Conservation (phyloP, 306 rosid genomes). For the Trifolium pratense region DNA sequence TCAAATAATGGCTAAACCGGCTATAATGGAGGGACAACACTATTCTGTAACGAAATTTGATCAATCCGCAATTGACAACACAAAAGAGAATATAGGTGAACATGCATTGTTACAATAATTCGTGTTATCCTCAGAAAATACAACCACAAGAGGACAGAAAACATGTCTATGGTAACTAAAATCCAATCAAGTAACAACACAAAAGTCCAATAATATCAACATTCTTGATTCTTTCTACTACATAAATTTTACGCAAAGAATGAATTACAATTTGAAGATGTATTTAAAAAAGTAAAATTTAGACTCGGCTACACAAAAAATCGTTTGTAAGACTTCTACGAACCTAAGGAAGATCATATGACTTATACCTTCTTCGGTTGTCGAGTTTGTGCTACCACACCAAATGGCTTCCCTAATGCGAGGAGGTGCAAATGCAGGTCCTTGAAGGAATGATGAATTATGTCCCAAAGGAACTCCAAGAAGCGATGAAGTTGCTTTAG, state of each 20-base stretch:
- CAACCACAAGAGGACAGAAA: constrained; percentile 15
- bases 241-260: constrained; percentile 14
- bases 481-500: constrained; percentile 77
- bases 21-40: background rate
- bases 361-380: constrained; percentile 87
- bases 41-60: background rate
- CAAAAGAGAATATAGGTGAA: background rate
- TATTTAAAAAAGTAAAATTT: background rate
- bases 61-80: background rate
- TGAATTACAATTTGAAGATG: constrained; percentile 12
- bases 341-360: constrained; percentile 27
- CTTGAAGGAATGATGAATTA: constrained; percentile 96
- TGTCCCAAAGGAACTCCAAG: constrained; percentile 97
- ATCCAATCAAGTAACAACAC: background rate
- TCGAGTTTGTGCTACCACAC: constrained; percentile 94
- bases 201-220: constrained; percentile 9
- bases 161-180: constrained; percentile 20
- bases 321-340: constrained; percentile 1
- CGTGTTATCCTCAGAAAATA: background rate
- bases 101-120: constrained; percentile 7
- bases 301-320: background rate
- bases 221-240: constrained; percentile 31
- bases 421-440: constrained; percentile 99
- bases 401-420: constrained; percentile 95
- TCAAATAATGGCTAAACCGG: background rate